Evolutionary conservation across 441 rosid species (phyloP).

Genomic region (Syzygium malaccense): DNA sequence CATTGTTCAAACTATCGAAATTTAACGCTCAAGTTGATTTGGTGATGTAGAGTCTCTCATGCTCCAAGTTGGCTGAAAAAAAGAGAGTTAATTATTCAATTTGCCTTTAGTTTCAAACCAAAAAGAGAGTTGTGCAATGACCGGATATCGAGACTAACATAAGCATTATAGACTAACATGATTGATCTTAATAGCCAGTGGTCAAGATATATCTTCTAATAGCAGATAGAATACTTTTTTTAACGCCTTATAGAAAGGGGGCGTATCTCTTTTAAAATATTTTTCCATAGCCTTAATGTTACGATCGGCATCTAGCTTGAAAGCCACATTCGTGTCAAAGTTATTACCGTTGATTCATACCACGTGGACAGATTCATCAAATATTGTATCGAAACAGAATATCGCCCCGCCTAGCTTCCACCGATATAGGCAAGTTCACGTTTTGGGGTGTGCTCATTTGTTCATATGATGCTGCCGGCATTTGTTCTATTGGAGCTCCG

Average conservation of each 20-base stretch:
- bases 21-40: neutral
- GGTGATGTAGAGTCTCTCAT: neutral
- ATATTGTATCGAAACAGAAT: neutral
- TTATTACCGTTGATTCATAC: neutral
- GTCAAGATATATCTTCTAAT: neutral
- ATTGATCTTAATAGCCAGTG: neutral
- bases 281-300: neutral
- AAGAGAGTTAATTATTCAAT: neutral
- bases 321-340: neutral
- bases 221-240: neutral
- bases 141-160: neutral
- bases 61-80: neutral
- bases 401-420: neutral
- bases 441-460: neutral
- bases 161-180: neutral
- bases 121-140: neutral
- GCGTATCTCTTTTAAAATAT: neutral
- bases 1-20: neutral
- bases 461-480: neutral
- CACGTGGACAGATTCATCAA: neutral
- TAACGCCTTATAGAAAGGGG: neutral
- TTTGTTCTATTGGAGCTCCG: neutral
- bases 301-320: neutral
- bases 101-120: neutral
- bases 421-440: neutral